Evolutionary conservation across 352 stramenopile genomes (phyloP), one percentile per base, ranked within the genome.

Genomic region (Pythium rishiriense): DNA sequence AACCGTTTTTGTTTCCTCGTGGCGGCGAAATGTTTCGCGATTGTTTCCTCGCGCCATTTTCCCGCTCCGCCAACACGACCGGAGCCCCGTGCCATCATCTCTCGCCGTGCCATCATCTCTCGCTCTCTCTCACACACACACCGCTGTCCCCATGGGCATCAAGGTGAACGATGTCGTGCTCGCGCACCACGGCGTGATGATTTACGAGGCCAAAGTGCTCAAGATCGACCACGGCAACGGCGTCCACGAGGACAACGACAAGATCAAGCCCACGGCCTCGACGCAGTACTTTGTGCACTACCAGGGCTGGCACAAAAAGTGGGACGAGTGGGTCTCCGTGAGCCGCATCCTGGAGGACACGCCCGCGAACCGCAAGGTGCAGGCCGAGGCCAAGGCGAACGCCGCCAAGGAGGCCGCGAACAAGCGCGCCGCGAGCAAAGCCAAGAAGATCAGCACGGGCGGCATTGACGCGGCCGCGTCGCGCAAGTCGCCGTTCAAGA

Each of bases 201-300:
- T 95, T 70, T 95, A 93, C 73, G 86, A 93, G 56, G 86, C 84
- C 62, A 93, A 92, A 57, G 81, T 93, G 65, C 78, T 83, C 50
- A 91, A 91, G 69, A 82, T 95, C 31, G 86, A 95, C 70, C 76
- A 89, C 62, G 83, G 81, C 11, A 73, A 77, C 28, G 79, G 81
- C 50, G 78, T 90, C 33, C 58, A 72, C 37, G 64, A 62, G 6
- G 68, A 70, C 62, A 70, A 70, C 54, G 64, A 69, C 59, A 69
- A 68, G 59, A 61, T 72, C 50, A 66, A 67, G 49, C 59, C 68
- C 33, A 75, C 62, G 26, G 24, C 33, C 31, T 24, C 22, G 29
- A 83, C 72, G 51, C 81, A 88, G 64, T 97, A 93, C 75, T 97
- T 95, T 62, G 73, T 97, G 57, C 90, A 97, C 72, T 97, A 97